These are phyloP conservation scores for Vaccinium corymbosum DNA, from an alignment of 148 eudicot species.

Conservation along the genomic window DNA sequence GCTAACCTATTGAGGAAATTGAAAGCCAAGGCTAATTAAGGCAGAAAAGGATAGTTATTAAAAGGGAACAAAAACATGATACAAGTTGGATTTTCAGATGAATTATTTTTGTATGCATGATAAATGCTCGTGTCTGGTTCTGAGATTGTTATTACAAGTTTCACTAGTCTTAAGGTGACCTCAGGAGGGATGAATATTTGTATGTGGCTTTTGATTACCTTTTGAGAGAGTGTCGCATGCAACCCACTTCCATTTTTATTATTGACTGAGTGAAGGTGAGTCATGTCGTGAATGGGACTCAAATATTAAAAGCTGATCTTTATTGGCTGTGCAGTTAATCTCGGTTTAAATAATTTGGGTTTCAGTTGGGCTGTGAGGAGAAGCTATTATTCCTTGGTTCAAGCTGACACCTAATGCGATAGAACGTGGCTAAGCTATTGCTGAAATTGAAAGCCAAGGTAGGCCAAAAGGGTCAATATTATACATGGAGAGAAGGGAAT, in stretches of 20 bases:
- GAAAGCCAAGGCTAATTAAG: neutral
- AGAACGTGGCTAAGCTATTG: neutral
- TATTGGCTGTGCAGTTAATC: constrained; percentile 1
- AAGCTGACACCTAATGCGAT: neutral
- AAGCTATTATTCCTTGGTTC: neutral
- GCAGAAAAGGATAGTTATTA: neutral
- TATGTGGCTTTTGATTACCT: neutral
- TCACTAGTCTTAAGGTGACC: neutral
- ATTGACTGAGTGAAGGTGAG: neutral
- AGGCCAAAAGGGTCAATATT: neutral
- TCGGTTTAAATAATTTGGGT: neutral
- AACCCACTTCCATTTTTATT: neutral
- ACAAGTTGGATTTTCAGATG: neutral
- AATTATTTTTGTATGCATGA: neutral
- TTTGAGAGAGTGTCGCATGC: neutral
- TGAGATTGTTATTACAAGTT: neutral
- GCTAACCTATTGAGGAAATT: neutral
- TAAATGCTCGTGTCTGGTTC: neutral
- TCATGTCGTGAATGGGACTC: neutral
- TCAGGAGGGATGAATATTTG: neutral
- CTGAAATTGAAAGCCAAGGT: neutral
- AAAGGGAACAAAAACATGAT: neutral
- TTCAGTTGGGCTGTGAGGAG: neutral
- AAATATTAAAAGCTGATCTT: neutral
- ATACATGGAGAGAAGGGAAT: neutral